Evolutionary conservation across 164 flowering plant species (phyloP).

Genomic region (Sedum album): DNA sequence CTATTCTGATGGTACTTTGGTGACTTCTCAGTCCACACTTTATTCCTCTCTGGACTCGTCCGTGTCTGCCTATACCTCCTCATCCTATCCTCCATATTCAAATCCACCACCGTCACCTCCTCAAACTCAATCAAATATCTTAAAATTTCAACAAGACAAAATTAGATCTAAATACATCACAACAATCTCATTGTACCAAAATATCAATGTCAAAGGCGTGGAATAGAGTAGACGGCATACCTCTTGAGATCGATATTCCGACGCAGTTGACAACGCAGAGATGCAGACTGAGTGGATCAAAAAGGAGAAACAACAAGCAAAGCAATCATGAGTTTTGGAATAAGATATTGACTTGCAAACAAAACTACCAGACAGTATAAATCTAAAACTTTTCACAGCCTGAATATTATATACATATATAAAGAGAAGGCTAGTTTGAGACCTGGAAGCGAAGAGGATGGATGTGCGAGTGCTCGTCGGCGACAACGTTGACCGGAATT

Average conservation of each 20-base stretch:
- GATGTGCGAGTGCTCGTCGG: background rate
- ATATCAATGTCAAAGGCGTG: too few species aligned
- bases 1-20: background rate
- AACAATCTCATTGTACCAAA: too few species aligned
- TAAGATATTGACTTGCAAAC: background rate
- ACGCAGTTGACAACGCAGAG: background rate
- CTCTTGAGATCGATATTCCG: conserved; percentile 6
- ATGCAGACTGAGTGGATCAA: background rate
- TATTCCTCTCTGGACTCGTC: conserved; percentile 1
- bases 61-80: background rate
- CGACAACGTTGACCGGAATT: too few species aligned
- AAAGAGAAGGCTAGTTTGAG: background rate
- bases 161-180: too few species aligned
- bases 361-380: background rate
- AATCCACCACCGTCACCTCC: background rate
- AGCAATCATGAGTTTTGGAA: background rate
- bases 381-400: background rate
- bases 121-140: conserved; percentile 3
- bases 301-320: background rate
- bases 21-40: background rate
- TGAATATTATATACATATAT: background rate
- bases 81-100: background rate
- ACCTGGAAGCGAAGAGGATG: background rate
- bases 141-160: too few species aligned
- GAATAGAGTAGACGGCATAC: too few species aligned